These are phyloP conservation scores for Cyclotella kingstonii DNA, from an alignment of 108 stramenopile genomes.

Conservation along the genomic window DNA sequence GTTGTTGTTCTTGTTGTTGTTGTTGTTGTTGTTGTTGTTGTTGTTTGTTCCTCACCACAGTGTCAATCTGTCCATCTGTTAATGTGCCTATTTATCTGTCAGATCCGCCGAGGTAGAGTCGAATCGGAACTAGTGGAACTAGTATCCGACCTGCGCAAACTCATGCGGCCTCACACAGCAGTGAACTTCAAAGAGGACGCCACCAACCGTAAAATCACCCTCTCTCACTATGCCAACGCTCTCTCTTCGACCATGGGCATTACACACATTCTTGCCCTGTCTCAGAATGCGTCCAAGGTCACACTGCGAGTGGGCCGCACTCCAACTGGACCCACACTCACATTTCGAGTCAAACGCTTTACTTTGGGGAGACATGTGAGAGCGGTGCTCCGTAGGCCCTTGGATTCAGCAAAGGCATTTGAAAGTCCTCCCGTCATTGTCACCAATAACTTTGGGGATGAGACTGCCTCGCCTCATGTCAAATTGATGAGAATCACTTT, in stretches of 20 bases:
- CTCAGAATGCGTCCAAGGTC: constrained; percentile 81
- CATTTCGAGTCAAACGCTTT: constrained; percentile 91
- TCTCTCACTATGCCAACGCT: constrained; percentile 66
- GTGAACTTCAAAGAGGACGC: constrained; percentile 88
- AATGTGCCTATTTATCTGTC: neutral
- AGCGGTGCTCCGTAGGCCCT: constrained; percentile 84
- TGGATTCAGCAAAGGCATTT: constrained; percentile 67
- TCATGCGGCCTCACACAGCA: constrained; percentile 98
- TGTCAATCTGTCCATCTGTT: neutral
- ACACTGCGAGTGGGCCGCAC: constrained; percentile 84
- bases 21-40: too few relatives aligned
- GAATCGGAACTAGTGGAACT: constrained; percentile 80
- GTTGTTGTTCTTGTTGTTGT: too few relatives aligned
- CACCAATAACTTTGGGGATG: constrained; percentile 98
- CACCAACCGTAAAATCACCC: constrained; percentile 75
- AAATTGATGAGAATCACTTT: constrained; percentile 97
- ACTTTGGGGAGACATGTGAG: constrained; percentile 80
- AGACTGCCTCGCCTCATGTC: constrained; percentile 80
- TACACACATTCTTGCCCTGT: constrained; percentile 90
- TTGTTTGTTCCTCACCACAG: neutral
- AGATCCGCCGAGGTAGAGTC: constrained; percentile 76
- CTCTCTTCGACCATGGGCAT: constrained; percentile 88
- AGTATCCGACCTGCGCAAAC: constrained; percentile 84
- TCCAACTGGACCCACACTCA: constrained; percentile 93
- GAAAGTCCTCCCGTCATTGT: constrained; percentile 91